phyloP scores from a whole-genome alignment of 805 yeast genomes.

The Candida hungchunana region DNA sequence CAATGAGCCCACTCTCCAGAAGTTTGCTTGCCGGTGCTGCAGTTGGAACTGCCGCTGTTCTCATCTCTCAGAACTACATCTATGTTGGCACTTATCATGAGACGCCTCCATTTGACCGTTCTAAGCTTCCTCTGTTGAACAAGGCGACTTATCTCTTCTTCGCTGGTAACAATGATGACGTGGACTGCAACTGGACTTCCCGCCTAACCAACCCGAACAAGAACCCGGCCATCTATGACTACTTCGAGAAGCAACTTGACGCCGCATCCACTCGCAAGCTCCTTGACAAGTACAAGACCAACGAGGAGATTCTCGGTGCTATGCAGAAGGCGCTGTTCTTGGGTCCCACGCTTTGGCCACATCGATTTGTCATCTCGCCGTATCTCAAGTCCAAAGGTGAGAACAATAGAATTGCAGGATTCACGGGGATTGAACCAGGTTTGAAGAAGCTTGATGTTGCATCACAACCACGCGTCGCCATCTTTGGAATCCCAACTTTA shows the following conservation, averaged over 20 bases:
- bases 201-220: constrained; percentile 16
- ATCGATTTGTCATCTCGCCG: constrained; percentile 19
- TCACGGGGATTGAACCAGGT: constrained; percentile 16
- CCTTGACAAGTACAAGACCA: constrained; percentile 18
- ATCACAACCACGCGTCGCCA: constrained; percentile 7
- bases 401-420: constrained; percentile 20
- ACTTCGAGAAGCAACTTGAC: constrained; percentile 19
- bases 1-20: constrained; percentile 9
- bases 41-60: constrained; percentile 9
- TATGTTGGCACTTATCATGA: constrained; percentile 19
- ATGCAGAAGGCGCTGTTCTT: constrained; percentile 21
- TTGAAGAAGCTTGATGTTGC: constrained; percentile 13
- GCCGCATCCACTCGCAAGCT: constrained; percentile 14
- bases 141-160: constrained; percentile 8
- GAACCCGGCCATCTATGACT: constrained; percentile 17
- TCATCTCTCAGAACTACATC: constrained; percentile 10
- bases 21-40: constrained; percentile 5
- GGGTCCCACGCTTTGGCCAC: constrained; percentile 24
- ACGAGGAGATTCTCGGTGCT: constrained; percentile 19
- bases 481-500: constrained; percentile 13
- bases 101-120: constrained; percentile 11
- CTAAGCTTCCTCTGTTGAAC: not conserved
- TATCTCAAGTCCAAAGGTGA: constrained; percentile 14
- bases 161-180: constrained; percentile 12
- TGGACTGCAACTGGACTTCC: constrained; percentile 4